These are phyloP conservation scores for Isoetes taiwanensis DNA, from an alignment of 75 land plant genomes.

Conservation along the genomic window DNA sequence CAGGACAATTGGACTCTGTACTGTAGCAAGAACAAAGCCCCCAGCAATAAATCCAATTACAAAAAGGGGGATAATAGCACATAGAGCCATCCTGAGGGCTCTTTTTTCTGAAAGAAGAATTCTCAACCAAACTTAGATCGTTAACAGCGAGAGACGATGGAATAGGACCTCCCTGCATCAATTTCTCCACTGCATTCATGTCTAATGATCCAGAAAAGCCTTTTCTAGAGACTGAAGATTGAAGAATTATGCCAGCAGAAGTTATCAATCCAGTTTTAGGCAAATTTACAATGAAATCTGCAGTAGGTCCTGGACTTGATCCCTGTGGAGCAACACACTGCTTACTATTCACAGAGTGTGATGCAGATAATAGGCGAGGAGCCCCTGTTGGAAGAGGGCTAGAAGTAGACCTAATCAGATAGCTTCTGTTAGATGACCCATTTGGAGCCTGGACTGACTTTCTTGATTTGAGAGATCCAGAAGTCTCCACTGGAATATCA, in stretches of 20 bases:
- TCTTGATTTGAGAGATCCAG: not conserved
- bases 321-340: not conserved
- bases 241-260: slow-evolving; percentile 35
- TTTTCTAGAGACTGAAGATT: slow-evolving; percentile 24
- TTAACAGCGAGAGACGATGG: slow-evolving; percentile 20
- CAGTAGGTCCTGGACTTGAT: slow-evolving; percentile 2
- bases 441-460: no score
- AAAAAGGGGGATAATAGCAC: slow-evolving; percentile 34
- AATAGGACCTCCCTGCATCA: no score
- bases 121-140: slow-evolving; percentile 17
- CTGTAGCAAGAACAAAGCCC: slow-evolving; percentile 35
- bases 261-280: slow-evolving; percentile 42
- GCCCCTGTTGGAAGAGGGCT: not conserved
- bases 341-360: not conserved
- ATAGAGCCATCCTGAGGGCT: slow-evolving; percentile 26
- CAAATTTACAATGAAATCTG: slow-evolving; percentile 14
- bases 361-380: not conserved
- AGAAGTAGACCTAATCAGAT: not conserved
- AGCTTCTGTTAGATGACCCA: no score
- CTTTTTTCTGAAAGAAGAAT: slow-evolving; percentile 25
- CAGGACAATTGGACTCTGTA: slow-evolving; percentile 29
- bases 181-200: slow-evolving; percentile 16
- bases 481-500: slow-evolving; percentile 2
- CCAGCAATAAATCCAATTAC: slow-evolving; percentile 37
- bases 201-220: slow-evolving; percentile 79